Percentiles rank a stretch among this genome's conserved stretches.
Conservation (phyloP, 805 yeast genomes). For the Lipomyces chichibuensis region DNA sequence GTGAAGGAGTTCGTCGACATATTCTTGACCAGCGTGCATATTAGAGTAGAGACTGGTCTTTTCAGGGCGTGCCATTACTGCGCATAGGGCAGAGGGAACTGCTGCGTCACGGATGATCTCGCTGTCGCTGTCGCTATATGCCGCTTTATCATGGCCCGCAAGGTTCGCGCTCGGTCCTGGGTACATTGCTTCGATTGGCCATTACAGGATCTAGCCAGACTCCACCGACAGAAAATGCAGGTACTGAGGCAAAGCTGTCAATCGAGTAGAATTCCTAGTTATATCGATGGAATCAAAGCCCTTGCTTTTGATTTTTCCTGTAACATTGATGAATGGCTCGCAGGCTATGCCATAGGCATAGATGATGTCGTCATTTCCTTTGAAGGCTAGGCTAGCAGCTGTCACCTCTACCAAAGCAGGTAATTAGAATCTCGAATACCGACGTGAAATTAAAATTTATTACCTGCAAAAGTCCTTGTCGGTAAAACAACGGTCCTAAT, state of each 20-base stretch:
- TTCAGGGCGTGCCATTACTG: background rate
- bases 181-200: background rate
- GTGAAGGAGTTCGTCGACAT: background rate
- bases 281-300: background rate
- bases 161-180: background rate
- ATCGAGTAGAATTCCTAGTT: background rate
- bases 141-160: background rate
- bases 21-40: background rate
- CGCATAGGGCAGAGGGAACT: background rate
- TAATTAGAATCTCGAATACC: too few species aligned
- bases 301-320: background rate
- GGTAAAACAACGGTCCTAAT: too few species aligned
- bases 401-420: too few species aligned
- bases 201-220: background rate
- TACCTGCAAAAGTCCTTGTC: too few species aligned
- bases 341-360: background rate
- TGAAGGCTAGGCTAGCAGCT: too few species aligned
- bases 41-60: background rate
- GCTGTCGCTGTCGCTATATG: background rate
- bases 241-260: background rate
- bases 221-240: background rate
- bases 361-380: too few species aligned
- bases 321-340: too few species aligned
- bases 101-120: slow-evolving; percentile 1
- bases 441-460: too few species aligned